Evolutionary conservation across 139 green algal genomes (phyloP).

Genomic region (Closterium sp.): DNA sequence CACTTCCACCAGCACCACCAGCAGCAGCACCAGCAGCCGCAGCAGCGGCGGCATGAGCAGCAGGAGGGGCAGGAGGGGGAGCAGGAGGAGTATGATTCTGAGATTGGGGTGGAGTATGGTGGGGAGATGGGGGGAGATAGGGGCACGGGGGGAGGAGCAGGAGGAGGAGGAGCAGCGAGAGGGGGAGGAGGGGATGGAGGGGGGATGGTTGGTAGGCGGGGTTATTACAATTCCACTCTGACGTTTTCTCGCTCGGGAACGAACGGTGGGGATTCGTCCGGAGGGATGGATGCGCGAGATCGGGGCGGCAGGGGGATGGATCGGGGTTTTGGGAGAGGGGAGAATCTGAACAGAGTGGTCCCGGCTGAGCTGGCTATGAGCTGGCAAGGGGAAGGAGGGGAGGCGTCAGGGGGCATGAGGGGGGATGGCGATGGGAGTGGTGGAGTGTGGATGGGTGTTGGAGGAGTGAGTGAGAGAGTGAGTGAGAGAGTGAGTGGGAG

Average conservation of each 20-base stretch:
- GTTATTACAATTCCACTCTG: background rate
- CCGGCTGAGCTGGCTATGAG: background rate
- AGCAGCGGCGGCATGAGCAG: constrained; percentile 1
- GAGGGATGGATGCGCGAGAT: background rate
- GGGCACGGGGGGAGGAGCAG: background rate
- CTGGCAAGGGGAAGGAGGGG: background rate
- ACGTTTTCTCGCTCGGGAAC: background rate
- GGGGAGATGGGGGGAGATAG: background rate
- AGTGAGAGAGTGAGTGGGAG: background rate
- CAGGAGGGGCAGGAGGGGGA: background rate
- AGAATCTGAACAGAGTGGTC: background rate
- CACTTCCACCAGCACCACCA: background rate
- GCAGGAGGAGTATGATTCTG: background rate
- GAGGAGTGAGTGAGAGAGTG: no score
- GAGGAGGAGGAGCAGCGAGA: no score
- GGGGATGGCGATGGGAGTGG: constrained; percentile 28
- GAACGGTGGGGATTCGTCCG: background rate
- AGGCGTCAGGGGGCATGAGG: constrained; percentile 11
- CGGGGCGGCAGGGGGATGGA: background rate
- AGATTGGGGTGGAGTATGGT: background rate
- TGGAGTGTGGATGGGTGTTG: constrained; percentile 1
- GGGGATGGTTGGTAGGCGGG: background rate
- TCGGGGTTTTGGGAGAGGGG: background rate
- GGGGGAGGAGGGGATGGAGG: background rate
- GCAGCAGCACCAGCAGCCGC: constrained; percentile 5